Base-by-base conservation (phyloP, 441 rosid genomes). In the Erodium trifolium region DNA sequence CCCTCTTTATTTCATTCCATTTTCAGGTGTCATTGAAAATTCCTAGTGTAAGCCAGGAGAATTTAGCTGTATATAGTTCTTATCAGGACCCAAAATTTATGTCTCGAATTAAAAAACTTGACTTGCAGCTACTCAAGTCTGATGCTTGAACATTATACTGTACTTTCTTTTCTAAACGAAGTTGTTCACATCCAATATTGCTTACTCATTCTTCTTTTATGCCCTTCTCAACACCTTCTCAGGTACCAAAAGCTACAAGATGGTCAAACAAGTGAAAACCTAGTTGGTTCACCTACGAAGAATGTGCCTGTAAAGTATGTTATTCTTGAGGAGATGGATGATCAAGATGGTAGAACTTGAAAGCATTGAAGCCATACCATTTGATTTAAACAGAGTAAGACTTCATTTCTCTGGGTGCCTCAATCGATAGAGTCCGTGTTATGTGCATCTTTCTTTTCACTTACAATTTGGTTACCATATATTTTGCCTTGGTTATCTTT, bases 251-350 rank as follows among this genome's bases (percentile, higher is more conserved):
- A 85, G 76, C 83, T 92, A 63, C 85, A 84, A 67, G 80, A 77
- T 66, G 85, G 82, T 37, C 82, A 79, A 64, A 73, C 74, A 45
- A 76, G 68, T 43, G 88, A 75, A 75, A 78, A 75, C 29, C 81
- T 43, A 23, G 60, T 34, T 19, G 74, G 57, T 39, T 71, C 79
- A 13, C 68, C 78, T 6, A 14, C 74, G 16, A 69, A 78, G 60
- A 81, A 68, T 65, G 73, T 53, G 73, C 73, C 81, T 39, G 84
- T 86, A 2, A 90, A 85, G 76, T 92, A 92, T 76, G 93, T 85
- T 73, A 92, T 92, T 74, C 87, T 92, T 10, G 95, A 92, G 80
- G 91, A 90, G 78, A 71, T 79, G 82, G 88, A 88, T 69, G 96
- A 86, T 78, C 78, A 72, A 72, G 93, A 87, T 31, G 79, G 78